Conservation (phyloP, 2,329 filamentous ascomycete genomes). For the Neofusicoccum ribis region DNA sequence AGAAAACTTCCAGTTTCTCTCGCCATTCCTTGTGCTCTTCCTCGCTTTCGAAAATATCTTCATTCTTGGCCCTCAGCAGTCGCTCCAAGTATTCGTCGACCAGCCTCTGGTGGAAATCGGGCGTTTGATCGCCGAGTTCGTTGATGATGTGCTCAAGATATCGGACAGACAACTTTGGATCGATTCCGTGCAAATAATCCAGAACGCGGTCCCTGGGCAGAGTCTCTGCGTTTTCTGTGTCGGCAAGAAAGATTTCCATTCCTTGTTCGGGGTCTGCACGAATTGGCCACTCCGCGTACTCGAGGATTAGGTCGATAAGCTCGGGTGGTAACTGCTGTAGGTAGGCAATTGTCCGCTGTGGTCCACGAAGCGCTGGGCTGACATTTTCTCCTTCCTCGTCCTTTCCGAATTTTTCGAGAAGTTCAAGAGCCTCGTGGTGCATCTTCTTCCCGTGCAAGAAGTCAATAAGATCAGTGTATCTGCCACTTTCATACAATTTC, state of each 20-base stretch:
- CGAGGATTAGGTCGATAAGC: slow-evolving; percentile 84
- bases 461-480: slow-evolving; percentile 94
- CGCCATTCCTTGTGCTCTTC: slow-evolving; percentile 52
- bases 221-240: slow-evolving; percentile 92
- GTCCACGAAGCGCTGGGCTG: slow-evolving; percentile 67
- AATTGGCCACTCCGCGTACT: slow-evolving; percentile 88
- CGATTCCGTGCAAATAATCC: slow-evolving; percentile 69
- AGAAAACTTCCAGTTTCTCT: slow-evolving; percentile 69
- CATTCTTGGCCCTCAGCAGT: slow-evolving; percentile 39
- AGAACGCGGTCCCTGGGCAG: slow-evolving; percentile 76
- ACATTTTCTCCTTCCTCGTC: slow-evolving; percentile 48
- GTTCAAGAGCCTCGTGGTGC: slow-evolving; percentile 80
- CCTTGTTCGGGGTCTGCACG: slow-evolving; percentile 69
- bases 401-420: slow-evolving; percentile 78
- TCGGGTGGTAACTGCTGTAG: slow-evolving; percentile 86
- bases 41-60: slow-evolving; percentile 31
- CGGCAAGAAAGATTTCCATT: slow-evolving; percentile 91
- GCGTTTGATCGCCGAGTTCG: slow-evolving; percentile 80
- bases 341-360: slow-evolving; percentile 81
- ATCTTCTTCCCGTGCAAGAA: slow-evolving; percentile 95
- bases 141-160: slow-evolving; percentile 91
- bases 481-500: slow-evolving; percentile 80
- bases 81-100: slow-evolving; percentile 69
- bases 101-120: slow-evolving; percentile 83
- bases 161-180: slow-evolving; percentile 68